phyloP scores from a whole-genome alignment of 108 stramenopile species.

The Stephanodiscus minutulus region DNA sequence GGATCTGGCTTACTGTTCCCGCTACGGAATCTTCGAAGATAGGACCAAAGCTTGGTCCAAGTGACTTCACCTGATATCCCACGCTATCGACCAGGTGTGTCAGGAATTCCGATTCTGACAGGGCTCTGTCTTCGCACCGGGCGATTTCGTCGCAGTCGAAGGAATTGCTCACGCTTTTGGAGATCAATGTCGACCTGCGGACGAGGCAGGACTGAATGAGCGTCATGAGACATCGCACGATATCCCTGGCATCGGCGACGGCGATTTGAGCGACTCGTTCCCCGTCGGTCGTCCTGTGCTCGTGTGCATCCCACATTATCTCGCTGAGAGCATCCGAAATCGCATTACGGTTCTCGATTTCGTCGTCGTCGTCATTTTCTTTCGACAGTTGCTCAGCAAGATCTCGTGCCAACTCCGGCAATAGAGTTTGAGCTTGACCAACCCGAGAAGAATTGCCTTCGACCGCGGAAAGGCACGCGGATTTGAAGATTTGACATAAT shows the following conservation, averaged over 20 bases:
- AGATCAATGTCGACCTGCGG: conserved; percentile 55
- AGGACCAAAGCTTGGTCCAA: conserved; percentile 53
- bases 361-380: conserved; percentile 56
- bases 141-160: conserved; percentile 70
- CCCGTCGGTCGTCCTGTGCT: conserved; percentile 30
- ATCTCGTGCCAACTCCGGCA: conserved; percentile 47
- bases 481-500: conserved; percentile 76
- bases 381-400: conserved; percentile 62
- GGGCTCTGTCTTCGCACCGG: conserved; percentile 52
- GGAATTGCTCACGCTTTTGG: conserved; percentile 29
- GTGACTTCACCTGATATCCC: conserved; percentile 80
- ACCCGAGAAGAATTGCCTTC: conserved; percentile 19
- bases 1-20: conserved; percentile 58
- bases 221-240: conserved; percentile 55
- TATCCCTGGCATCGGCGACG: conserved; percentile 43
- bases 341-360: conserved; percentile 69
- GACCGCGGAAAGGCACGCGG: conserved; percentile 60
- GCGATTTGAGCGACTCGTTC: conserved; percentile 50
- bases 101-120: conserved; percentile 57
- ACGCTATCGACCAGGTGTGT: conserved; percentile 80
- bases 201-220: conserved; percentile 63
- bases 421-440: conserved; percentile 33
- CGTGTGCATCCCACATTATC: conserved; percentile 59
- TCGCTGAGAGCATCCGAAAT: conserved; percentile 81
- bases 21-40: conserved; percentile 64